phyloP scores from a whole-genome alignment of 1,284 basidiomycete genomes.

The Agroathelia rolfsii region DNA sequence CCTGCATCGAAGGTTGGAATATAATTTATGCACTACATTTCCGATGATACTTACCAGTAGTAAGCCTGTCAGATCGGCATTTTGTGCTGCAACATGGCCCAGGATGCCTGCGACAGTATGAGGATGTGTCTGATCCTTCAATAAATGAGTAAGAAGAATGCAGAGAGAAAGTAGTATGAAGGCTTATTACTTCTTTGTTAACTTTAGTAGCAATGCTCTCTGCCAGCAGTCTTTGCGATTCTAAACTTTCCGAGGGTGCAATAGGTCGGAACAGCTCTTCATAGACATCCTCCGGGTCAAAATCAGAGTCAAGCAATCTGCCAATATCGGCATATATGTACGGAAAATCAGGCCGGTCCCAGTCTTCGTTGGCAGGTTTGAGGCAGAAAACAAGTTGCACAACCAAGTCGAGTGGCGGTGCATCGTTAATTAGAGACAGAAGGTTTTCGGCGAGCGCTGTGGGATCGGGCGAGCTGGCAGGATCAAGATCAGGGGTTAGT shows the following conservation, averaged over 20 bases:
- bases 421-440: constrained; percentile 45
- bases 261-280: constrained; percentile 33
- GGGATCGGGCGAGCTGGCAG: constrained; percentile 50
- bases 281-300: constrained; percentile 46
- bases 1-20: constrained; percentile 25
- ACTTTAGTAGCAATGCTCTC: constrained; percentile 46
- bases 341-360: constrained; percentile 66
- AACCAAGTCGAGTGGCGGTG: constrained; percentile 51
- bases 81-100: constrained; percentile 52
- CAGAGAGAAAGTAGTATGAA: constrained; percentile 4
- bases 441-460: constrained; percentile 49
- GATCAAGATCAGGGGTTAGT: constrained; percentile 42
- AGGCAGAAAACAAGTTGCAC: constrained; percentile 66
- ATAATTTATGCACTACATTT: not conserved
- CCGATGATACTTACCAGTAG: constrained; percentile 30
- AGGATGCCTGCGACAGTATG: constrained; percentile 51
- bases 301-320: constrained; percentile 36
- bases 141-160: constrained; percentile 7
- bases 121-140: constrained; percentile 42
- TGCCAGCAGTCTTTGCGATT: constrained; percentile 44
- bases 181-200: constrained; percentile 16
- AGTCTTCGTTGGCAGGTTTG: constrained; percentile 64
- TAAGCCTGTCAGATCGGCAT: constrained; percentile 30
- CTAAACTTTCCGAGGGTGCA: too few relatives aligned
- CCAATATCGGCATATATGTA: constrained; percentile 49